Base-by-base conservation (phyloP, 345 rosid species). In the Brassica juncea region DNA sequence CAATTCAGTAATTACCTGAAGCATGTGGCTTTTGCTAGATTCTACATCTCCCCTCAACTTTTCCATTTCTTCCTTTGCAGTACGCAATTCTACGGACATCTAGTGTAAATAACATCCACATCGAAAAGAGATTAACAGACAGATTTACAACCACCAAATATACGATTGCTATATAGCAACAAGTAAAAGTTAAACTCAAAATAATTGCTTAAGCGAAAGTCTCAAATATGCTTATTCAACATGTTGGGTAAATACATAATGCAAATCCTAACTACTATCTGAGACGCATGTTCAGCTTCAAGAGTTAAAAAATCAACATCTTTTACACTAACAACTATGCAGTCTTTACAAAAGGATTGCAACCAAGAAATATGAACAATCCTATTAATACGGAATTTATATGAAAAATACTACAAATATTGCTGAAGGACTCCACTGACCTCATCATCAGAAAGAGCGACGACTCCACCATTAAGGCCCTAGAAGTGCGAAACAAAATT, bases 1-100 rank as follows among this genome's bases (percentile, higher is more conserved):
- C 21, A 32, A 49, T 27, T 35, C 68, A 73, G 72, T 44, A 78
- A 64, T 74, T 83, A 94, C 97, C 98, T 94, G 97, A 71, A 90
- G 82, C 99, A 95, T 95, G 87, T 95, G 98, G 73, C 85, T 91
- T 85, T 85, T 89, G 87, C 86, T 87, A 75, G 92, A 89, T 71
- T 86, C 88, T 57, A 89, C 88, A 76, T 95, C 99, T 76, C 86
- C 94, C 80, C 84, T 93, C 68, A 89, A 84, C 77, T 87, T 91
- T 83, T 86, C 84, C 1, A 88, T 76, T 80, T 91, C 98, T 75
- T 93, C 90, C 85, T 84, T 88, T 4, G 91, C 86, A 75, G 74
- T 79, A 35, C 79, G 85, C 83, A 92, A 72, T 70, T 89, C 92
- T 4, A 80, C 73, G 30, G 83, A 85, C 73, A 73, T 84, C 97